These are phyloP conservation scores for Chaetomium tenue DNA, from an alignment of 495 filamentous ascomycete genomes.

Conservation along the genomic window DNA sequence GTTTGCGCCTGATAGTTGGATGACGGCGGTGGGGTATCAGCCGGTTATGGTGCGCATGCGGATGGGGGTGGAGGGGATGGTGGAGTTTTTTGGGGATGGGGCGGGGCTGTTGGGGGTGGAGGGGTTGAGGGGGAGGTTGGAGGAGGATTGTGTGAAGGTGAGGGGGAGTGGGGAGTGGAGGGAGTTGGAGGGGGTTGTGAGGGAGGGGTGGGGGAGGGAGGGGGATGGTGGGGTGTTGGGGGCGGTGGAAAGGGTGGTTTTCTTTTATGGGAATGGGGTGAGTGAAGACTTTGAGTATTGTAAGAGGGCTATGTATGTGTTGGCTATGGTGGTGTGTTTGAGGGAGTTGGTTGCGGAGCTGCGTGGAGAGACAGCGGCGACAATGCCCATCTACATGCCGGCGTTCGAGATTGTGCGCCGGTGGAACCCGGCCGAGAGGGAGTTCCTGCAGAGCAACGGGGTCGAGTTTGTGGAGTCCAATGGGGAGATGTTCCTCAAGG, in stretches of 20 bases:
- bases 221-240: neutral
- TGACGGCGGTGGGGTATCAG: slow-evolving; percentile 16
- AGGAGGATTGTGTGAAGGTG: neutral
- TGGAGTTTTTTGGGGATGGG: neutral
- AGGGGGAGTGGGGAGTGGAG: neutral
- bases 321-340: slow-evolving; percentile 16
- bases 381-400: slow-evolving; percentile 28
- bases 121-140: slow-evolving; percentile 2
- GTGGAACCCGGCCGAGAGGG: slow-evolving; percentile 16
- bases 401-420: slow-evolving; percentile 1
- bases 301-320: slow-evolving; percentile 20
- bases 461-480: slow-evolving; percentile 21
- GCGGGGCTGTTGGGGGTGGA: slow-evolving; percentile 8
- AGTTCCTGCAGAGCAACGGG: slow-evolving; percentile 3
- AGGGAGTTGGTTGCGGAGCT: slow-evolving; percentile 11
- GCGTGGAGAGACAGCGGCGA: neutral
- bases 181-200: neutral
- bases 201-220: neutral
- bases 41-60: slow-evolving; percentile 9
- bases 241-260: slow-evolving; percentile 25
- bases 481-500: slow-evolving; percentile 24
- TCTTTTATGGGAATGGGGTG: slow-evolving; percentile 20
- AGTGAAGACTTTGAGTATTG: slow-evolving; percentile 16
- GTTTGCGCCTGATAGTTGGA: slow-evolving; percentile 22
- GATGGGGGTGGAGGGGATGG: neutral